Evolutionary conservation across 208 protist species (phyloP).

Genomic region (Trypanosomatidae sp.): DNA sequence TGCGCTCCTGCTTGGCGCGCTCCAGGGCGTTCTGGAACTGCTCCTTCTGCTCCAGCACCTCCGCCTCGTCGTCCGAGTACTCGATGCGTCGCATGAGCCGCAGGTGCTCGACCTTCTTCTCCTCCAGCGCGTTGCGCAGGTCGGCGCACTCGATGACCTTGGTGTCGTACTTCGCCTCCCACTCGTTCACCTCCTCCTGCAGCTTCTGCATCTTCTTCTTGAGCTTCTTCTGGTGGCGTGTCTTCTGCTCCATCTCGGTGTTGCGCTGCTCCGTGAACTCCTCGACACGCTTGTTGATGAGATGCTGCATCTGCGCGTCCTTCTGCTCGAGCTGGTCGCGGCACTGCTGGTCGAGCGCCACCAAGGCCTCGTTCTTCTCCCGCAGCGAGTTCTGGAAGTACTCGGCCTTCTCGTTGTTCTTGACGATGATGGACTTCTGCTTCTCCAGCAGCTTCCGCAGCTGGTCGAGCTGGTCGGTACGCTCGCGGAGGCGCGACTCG

Average conservation of each 20-base stretch:
- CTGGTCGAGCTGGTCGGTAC: conserved; percentile 77
- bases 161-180: conserved; percentile 68
- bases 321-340: conserved; percentile 53
- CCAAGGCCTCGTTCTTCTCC: conserved; percentile 39
- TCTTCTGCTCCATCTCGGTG: conserved; percentile 40
- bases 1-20: conserved; percentile 69
- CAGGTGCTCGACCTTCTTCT: conserved; percentile 81
- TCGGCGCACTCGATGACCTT: conserved; percentile 89
- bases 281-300: conserved; percentile 75
- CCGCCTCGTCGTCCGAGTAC: conserved; percentile 41
- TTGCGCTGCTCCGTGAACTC: conserved; percentile 59
- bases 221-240: conserved; percentile 58
- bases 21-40: conserved; percentile 72
- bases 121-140: conserved; percentile 62
- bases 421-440: conserved; percentile 83
- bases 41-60: conserved; percentile 73
- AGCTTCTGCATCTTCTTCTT: conserved; percentile 87
- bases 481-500: conserved; percentile 55
- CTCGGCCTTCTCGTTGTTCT: conserved; percentile 83
- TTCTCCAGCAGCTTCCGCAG: conserved; percentile 76
- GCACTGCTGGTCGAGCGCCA: conserved; percentile 42
- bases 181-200: conserved; percentile 39
- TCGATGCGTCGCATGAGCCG: conserved; percentile 56
- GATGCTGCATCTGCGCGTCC: conserved; percentile 72
- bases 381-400: conserved; percentile 62